Base-by-base conservation (phyloP, 2,329 filamentous ascomycete genomes). In the Colletotrichum shisoi region DNA sequence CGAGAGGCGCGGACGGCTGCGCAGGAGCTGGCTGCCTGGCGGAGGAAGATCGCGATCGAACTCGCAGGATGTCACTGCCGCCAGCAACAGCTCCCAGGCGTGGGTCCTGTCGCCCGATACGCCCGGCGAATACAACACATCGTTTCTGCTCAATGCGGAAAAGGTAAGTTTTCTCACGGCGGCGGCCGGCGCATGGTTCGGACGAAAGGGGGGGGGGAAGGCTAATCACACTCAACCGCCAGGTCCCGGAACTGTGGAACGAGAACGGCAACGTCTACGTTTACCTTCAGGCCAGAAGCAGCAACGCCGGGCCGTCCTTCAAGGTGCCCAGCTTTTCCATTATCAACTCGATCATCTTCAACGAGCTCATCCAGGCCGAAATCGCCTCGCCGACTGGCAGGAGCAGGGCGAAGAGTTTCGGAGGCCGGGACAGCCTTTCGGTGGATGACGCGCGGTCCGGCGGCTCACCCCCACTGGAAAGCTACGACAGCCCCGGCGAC, bases 241-340 rank as follows among this genome's bases (percentile, higher is more conserved):
- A 88, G 86, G 85, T 90, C 4, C 86, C 87, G 1, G 88, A 90
- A 74, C 76, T 91, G 21, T 90, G 88, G 88, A 85, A 87, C 70
- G 86, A 89, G 62, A 78, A 75, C 58, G 87, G 85, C 45, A 83
- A 83, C 68, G 82, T 89, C 27, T 79, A 81, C 57, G 81, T 91
- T 21, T 87, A 87, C 71, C 76, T 91, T 4, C 84, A 84, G 63
- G 81, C 87, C 1, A 82, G 79, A 62, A 77, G 78, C 5, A 82
- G 79, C 66, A 82, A 82, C 11, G 76, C 75, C 9, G 84, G 84
- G 0, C 83, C 87, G 2, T 89, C 85, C 0, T 89, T 90, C 78
- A 88, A 85, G 72, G 82, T 89, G 7, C 81, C 81, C 42, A 81
- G 83, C 37, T 83, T 84, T 40, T 79, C 83, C 27, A 79, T 88